Evolutionary conservation across 2,329 filamentous ascomycete species (phyloP), one percentile per base, ranked within the genome.

Genomic region (Colletotrichum endophyticum): DNA sequence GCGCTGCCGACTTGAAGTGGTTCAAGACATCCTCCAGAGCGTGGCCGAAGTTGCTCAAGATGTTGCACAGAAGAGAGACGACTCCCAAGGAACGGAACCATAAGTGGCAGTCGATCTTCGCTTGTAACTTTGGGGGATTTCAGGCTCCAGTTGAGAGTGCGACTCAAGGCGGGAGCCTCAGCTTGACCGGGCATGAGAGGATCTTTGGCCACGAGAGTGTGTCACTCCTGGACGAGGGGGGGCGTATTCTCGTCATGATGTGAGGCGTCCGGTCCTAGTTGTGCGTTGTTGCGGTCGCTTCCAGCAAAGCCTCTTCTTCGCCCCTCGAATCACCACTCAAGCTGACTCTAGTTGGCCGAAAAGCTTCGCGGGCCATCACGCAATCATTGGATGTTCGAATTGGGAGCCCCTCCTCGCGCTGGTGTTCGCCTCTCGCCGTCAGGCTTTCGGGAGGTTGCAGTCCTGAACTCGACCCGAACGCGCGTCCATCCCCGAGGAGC

Each of bases 61-160:
- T 59, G 2, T 16, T 6, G 0, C 0, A 16, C 1, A 1, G 56
- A 59, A 15, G 5, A 28, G 15, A 8, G 56, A 59, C 0, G 27
- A 30, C 56, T 30, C 56, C 0, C 15, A 7, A 30, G 56, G 27
- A 59, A 59, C 22, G 22, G 13, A 27, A 28, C 0, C 0, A 11
- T 8, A 6, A 59, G 56, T 28, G 12, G 56, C 15, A 59, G n/a
- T 59, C 15, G 56, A 28, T 59, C 56, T 59, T 59, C 15, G 8
- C 56, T 59, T 59, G 25, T 19, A 9, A 59, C 25, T 27, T 12
- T 0, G 13, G 56, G 27, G 56, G 0, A 30, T 59, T 28, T 4
- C 56, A 11, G 56, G 1, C 27, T 59, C 15, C 15, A 59, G 8
- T 12, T n/a, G 13, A 0, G 27, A 59, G 56, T 59, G 56, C 15